These are phyloP conservation scores for Trypanosoma cruzi DNA, from an alignment of 208 protist genomes.

Conservation along the genomic window DNA sequence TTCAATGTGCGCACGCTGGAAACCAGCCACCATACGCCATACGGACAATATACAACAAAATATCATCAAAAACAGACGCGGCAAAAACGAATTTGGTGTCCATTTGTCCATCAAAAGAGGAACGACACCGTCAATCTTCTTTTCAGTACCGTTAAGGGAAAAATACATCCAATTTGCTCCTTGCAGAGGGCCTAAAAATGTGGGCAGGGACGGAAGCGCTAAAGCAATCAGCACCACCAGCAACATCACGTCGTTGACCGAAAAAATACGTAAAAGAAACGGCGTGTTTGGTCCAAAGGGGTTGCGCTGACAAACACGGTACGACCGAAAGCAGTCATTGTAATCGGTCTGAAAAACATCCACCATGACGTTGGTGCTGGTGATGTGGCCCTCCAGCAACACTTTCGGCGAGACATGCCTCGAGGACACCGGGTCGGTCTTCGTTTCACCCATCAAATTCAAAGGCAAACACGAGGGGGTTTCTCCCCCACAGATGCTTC, in stretches of 20 bases:
- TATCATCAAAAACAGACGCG: slow-evolving; percentile 4
- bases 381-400: slow-evolving; percentile 49
- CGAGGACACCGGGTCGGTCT: not conserved
- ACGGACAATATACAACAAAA: slow-evolving; percentile 37
- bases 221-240: slow-evolving; percentile 14
- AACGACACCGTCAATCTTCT: not conserved
- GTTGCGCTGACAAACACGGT: slow-evolving; percentile 50
- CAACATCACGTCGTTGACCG: slow-evolving; percentile 18
- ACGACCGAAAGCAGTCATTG: slow-evolving; percentile 75
- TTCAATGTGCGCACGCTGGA: slow-evolving; percentile 57
- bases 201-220: not conserved
- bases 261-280: slow-evolving; percentile 1
- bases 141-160: not conserved
- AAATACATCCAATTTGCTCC: not conserved
- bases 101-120: not conserved
- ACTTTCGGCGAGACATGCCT: slow-evolving; percentile 27
- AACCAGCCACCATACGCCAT: slow-evolving; percentile 36
- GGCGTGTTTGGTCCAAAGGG: not conserved
- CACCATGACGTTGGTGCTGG: slow-evolving; percentile 62
- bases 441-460: slow-evolving; percentile 9
- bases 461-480: not conserved
- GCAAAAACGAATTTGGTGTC: not conserved
- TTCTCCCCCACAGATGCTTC: not conserved
- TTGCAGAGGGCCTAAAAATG: not conserved
- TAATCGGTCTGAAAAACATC: slow-evolving; percentile 66